These are phyloP conservation scores for Candida silvicultrix DNA, from an alignment of 805 yeast genomes.

Conservation along the genomic window DNA sequence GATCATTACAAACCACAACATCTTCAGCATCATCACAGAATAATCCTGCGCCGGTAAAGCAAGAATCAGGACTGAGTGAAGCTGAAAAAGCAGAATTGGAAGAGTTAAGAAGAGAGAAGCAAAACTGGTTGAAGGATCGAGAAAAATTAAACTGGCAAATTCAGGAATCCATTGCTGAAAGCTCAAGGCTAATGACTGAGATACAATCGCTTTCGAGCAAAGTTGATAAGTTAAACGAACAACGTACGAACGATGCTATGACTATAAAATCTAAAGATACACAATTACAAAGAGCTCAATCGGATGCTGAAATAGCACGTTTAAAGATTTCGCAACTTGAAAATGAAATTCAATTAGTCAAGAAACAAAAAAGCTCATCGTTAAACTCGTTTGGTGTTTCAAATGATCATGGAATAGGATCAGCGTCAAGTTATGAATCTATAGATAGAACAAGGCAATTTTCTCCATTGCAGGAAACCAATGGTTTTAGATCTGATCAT, in stretches of 20 bases:
- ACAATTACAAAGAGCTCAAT: constrained; percentile 50
- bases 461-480: constrained; percentile 5
- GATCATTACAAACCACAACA: constrained; percentile 31
- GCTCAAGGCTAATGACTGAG: constrained; percentile 21
- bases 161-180: constrained; percentile 24
- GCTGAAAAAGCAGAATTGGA: constrained; percentile 38
- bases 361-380: constrained; percentile 22
- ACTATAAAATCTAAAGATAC: constrained; percentile 63
- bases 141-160: constrained; percentile 23
- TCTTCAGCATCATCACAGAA: no score
- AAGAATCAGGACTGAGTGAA: constrained; percentile 8
- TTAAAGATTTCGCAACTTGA: constrained; percentile 48
- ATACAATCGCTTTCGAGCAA: constrained; percentile 15
- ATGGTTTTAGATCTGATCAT: not conserved
- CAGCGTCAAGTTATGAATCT: not conserved
- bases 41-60: not conserved
- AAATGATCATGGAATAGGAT: not conserved
- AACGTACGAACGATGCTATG: constrained; percentile 43
- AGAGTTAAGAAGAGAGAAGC: constrained; percentile 47
- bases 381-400: not conserved
- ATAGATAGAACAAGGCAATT: not conserved
- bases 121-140: constrained; percentile 25
- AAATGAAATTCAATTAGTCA: constrained; percentile 33
- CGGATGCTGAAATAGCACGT: constrained; percentile 56
- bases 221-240: constrained; percentile 39